Conservation (phyloP, 2,329 filamentous ascomycete genomes). For the Aspergillus sp. region DNA sequence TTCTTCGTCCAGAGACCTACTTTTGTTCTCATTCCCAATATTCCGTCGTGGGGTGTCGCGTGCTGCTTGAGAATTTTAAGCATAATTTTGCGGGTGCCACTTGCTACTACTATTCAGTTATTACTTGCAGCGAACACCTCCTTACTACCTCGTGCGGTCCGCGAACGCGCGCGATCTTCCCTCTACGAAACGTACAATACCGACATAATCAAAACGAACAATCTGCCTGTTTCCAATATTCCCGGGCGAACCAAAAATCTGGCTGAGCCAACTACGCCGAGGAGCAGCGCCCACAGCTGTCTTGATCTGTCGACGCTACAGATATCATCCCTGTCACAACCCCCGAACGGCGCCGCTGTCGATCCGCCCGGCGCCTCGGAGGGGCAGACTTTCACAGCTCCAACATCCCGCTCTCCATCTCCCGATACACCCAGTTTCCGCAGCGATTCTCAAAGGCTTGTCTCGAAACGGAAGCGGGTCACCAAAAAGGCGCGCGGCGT, state of each 20-base stretch:
- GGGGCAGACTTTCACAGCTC: conserved; percentile 27
- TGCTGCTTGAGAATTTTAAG: background rate
- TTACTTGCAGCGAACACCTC: conserved; percentile 3
- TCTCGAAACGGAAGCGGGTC: conserved; percentile 33
- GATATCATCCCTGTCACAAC: conserved; percentile 27
- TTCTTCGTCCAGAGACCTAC: background rate
- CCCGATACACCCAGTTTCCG: conserved; percentile 31
- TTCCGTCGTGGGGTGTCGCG: conserved; percentile 5
- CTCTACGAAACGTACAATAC: conserved; percentile 1
- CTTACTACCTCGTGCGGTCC: background rate
- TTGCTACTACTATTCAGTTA: background rate
- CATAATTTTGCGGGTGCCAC: conserved; percentile 3
- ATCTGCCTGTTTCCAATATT: conserved; percentile 11
- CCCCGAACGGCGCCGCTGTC: conserved; percentile 24
- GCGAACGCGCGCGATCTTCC: background rate
- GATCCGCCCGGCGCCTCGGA: conserved; percentile 27
- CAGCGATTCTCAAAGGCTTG: conserved; percentile 29
- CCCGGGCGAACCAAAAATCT: conserved; percentile 36
- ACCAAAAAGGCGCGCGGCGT: conserved; percentile 42
- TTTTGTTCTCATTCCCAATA: background rate
- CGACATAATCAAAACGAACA: background rate
- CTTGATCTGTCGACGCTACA: conserved; percentile 42
- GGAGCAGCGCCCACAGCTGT: conserved; percentile 45
- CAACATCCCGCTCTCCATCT: conserved; percentile 32
- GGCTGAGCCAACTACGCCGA: conserved; percentile 39